Evolutionary conservation across 495 filamentous ascomycete genomes (phyloP), one percentile per base, ranked within the genome.

Genomic region (Annulohypoxylon nitens): DNA sequence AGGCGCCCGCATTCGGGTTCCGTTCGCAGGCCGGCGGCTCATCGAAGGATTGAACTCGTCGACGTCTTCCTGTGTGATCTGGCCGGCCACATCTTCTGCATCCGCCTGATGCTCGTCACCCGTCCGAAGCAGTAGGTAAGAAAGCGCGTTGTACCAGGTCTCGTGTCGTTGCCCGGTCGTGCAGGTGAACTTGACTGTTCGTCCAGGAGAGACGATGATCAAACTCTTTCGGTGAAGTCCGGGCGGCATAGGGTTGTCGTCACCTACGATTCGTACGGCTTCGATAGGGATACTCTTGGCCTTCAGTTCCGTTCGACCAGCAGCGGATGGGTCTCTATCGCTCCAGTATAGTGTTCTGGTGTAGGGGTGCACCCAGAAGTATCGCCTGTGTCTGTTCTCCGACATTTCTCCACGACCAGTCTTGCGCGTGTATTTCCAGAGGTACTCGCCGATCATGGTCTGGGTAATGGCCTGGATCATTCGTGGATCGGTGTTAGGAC

Each of bases 391-490:
- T 50, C 96, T 86, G 39, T 93, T 97, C 64, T 88, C 89, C 4
- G 95, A 98, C 82, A 97, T 90, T 54, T 93, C 91, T 62, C 89
- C 90, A 4, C 95, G 90, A 16, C 94, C 95, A 66, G 94, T 86
- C 81, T 93, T 97, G 69, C 97, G 91, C 1, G 95, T 98, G 81
- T 99, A 99, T 78, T 99, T 99, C 96, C 96, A 99, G 14, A 98
- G 87, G 80, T 94, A 98, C 77, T 99, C 96, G 61, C 96, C 96
- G 77, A 98, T 98, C 96, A 99, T 99, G 10, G 96, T 99, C 81
- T 99, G 96, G 5, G 97, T 98, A 70, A 99, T 98, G 50, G 96
- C 96, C 84, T 98, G 95, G 66, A 99, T 98, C 94, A 99, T 98
- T 69, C 96, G 91, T 59, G 96, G 95, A 80, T 99, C 96, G 0